Evolutionary conservation across 768 basidiomycete species (phyloP), one percentile per base, ranked within the genome.

Genomic region (Bullera alba): DNA sequence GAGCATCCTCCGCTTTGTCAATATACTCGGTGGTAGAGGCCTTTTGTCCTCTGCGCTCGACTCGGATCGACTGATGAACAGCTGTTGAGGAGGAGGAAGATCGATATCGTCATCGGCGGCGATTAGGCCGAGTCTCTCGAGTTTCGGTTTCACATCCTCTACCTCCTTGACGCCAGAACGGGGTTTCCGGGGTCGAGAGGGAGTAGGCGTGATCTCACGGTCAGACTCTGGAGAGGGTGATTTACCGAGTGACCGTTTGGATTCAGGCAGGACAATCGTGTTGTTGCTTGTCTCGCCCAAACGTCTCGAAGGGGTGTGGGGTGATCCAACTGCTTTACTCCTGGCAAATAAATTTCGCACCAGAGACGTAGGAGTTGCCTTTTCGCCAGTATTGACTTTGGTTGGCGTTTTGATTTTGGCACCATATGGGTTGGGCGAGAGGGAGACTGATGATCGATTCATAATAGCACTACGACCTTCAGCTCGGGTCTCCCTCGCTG

Each of bases 301-400:
- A 1, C 39, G 46, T 34, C 57, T 61, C 5, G 57, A 46, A 1
- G 62, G 65, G 4, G 54, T 54, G 17, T 60, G 37, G 10, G 67
- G 61, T 1, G 63, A 65, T 15, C 34, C 23, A 21, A 44, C 27
- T 3, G 42, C 19, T 10, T 61, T 51, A 53, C 48, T 54, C 38
- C 49, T 57, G 19, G 67, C 58, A 28, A 69, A 69, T 0, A 65
- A 37, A 44, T 69, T 69, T 0, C 61, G 56, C 21, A 61, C 53
- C 19, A 65, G 54, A 2, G 61, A 57, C 4, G 54, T 65, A 3
- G 67, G 67, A 1, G 67, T 69, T 15, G 58, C 53, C 32, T 56
- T 62, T 6, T 65, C 58, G 8, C 60, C 50, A 15, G 57, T 56
- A 21, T 52, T 51, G n/a, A 54, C 50, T 45, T 61, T 61, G 7